Conservation (phyloP, 2,329 filamentous ascomycete species). For the Venturia carpophila region DNA sequence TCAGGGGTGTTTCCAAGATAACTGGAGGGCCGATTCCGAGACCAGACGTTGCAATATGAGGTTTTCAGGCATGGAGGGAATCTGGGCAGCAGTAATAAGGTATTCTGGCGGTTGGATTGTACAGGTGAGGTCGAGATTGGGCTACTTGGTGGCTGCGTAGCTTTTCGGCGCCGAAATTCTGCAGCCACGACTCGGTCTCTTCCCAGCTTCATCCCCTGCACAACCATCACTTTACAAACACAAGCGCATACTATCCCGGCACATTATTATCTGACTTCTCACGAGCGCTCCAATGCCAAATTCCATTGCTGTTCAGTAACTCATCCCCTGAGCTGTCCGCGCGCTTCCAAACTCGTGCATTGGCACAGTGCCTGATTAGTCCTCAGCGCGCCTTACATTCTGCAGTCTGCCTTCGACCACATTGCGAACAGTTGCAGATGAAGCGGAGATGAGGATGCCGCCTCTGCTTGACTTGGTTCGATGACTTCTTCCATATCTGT, state of each 20-base stretch:
- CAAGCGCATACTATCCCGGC: background rate
- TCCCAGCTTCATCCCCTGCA: background rate
- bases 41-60: background rate
- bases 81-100: background rate
- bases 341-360: background rate
- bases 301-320: background rate
- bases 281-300: background rate
- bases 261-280: background rate
- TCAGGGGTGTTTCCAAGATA: background rate
- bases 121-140: background rate
- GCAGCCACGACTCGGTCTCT: background rate
- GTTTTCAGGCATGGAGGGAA: background rate
- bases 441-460: background rate
- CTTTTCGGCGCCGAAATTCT: conserved; percentile 1
- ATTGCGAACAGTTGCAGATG: background rate
- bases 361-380: background rate
- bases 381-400: background rate
- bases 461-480: background rate
- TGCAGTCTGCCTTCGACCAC: background rate
- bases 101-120: background rate
- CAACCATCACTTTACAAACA: background rate
- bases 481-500: background rate
- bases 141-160: background rate
- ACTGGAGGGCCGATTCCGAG: background rate
- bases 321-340: background rate